Evolutionary conservation across 1,284 basidiomycete genomes (phyloP).

Genomic region (Ustilago nuda): DNA sequence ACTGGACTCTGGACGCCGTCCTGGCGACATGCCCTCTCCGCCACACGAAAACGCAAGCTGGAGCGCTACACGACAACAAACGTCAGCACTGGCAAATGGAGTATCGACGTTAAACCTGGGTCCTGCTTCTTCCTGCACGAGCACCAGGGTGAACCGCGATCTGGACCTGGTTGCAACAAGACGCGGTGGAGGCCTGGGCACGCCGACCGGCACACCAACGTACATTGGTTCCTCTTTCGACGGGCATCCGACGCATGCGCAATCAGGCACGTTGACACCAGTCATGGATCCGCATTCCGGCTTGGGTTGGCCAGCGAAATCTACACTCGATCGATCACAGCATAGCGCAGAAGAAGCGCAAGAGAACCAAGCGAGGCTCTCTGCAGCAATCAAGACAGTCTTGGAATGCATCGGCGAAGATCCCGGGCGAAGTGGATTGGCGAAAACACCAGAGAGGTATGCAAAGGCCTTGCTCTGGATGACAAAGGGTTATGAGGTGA

Average conservation of each 20-base stretch:
- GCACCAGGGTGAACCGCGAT: slow-evolving; percentile 16
- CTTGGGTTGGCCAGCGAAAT: slow-evolving; percentile 66
- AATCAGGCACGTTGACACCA: slow-evolving; percentile 54
- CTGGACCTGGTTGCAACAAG: slow-evolving; percentile 33
- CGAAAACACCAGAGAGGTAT: slow-evolving; percentile 92
- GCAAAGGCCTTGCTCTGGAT: slow-evolving; percentile 98
- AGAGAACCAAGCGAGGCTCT: slow-evolving; percentile 74
- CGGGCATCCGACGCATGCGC: slow-evolving; percentile 32
- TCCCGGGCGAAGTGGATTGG: slow-evolving; percentile 90
- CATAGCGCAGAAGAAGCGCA: slow-evolving; percentile 57
- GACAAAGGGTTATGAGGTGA: slow-evolving; percentile 98
- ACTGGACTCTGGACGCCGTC: slow-evolving; percentile 48
- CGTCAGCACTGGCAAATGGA: slow-evolving; percentile 30
- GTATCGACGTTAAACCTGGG: slow-evolving; percentile 38
- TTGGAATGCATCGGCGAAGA: slow-evolving; percentile 99
- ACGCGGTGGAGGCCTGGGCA: slow-evolving; percentile 60
- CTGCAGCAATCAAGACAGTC: slow-evolving; percentile 87
- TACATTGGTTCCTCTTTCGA: slow-evolving; percentile 46
- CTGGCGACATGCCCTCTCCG: slow-evolving; percentile 31
- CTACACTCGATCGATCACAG: slow-evolving; percentile 60
- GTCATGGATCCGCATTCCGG: slow-evolving; percentile 65
- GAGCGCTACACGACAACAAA: slow-evolving; percentile 10
- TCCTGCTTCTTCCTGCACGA: slow-evolving; percentile 10
- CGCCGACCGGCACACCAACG: slow-evolving; percentile 60
- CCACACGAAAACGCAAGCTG: neutral